Conservation (phyloP, 768 basidiomycete genomes). For the Rhodotorula paludigena region DNA sequence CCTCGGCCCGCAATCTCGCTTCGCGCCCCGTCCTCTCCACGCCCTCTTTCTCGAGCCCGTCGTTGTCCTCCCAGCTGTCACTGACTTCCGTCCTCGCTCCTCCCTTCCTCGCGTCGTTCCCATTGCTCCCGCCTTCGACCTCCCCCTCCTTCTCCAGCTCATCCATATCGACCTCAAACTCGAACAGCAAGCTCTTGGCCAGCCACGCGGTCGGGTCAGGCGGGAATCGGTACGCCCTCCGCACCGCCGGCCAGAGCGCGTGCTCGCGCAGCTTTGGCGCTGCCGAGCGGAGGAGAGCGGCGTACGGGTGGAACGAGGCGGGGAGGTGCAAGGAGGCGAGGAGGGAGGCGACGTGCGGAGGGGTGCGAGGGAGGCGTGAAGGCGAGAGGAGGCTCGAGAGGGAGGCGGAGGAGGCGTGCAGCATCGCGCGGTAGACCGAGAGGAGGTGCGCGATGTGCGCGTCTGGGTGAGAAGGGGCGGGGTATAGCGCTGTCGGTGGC, state of each 20-base stretch:
- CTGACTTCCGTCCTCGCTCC: neutral
- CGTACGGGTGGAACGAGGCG: neutral
- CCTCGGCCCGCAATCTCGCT: neutral
- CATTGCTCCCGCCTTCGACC: neutral
- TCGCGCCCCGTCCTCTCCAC: neutral
- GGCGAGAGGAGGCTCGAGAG: constrained; percentile 1
- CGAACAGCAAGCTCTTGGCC: constrained; percentile 14
- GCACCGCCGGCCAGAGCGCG: neutral
- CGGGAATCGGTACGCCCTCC: constrained; percentile 16
- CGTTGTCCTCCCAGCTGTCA: neutral
- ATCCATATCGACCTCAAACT: constrained; percentile 11
- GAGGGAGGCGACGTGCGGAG: neutral
- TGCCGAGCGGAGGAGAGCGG: neutral
- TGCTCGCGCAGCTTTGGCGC: neutral
- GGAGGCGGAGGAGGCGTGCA: neutral
- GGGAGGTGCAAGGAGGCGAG: neutral
- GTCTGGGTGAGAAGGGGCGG: neutral
- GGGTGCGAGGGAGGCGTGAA: neutral
- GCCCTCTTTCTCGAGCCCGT: neutral
- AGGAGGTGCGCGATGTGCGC: constrained; percentile 19
- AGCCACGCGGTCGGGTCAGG: constrained; percentile 18
- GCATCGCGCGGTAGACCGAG: constrained; percentile 4
- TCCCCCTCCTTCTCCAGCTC: neutral
- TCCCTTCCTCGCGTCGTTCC: neutral
- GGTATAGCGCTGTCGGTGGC: neutral